Evolutionary conservation across 2,329 filamentous ascomycete genomes (phyloP).

Genomic region (Aspergillus nomiae): DNA sequence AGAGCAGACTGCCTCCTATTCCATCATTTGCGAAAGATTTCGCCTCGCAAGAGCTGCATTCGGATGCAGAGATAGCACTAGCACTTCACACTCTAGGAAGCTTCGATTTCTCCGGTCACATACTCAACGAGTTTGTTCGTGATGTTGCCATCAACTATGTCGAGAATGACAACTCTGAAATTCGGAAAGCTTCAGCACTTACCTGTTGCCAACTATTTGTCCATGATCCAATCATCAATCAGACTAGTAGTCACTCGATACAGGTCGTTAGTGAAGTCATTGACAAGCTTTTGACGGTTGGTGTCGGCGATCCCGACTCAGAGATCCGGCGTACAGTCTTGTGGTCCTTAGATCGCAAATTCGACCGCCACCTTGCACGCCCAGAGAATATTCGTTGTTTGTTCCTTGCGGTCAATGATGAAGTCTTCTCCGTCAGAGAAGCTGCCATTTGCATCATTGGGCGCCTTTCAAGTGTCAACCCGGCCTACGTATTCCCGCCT

Average conservation of each 20-base stretch:
- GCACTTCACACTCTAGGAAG: constrained; percentile 95
- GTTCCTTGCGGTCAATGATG: constrained; percentile 94
- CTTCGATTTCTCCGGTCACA: constrained; percentile 88
- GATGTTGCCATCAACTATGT: constrained; percentile 98
- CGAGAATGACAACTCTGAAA: constrained; percentile 91
- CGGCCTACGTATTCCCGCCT: constrained; percentile 95
- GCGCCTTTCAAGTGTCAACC: constrained; percentile 85
- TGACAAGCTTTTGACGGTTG: constrained; percentile 91
- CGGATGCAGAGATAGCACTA: constrained; percentile 84
- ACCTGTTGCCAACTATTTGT: constrained; percentile 98
- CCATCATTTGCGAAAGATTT: constrained; percentile 87
- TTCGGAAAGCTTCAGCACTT: constrained; percentile 88
- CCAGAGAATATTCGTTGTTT: constrained; percentile 95
- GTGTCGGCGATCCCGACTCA: constrained; percentile 86
- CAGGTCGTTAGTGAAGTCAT: constrained; percentile 98
- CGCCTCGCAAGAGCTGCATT: constrained; percentile 78
- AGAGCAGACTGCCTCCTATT: constrained; percentile 77
- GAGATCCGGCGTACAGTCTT: constrained; percentile 88
- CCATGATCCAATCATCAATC: constrained; percentile 94
- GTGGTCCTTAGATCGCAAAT: constrained; percentile 85
- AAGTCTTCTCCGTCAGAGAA: constrained; percentile 88
- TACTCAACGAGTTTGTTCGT: constrained; percentile 96
- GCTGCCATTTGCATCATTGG: constrained; percentile 96
- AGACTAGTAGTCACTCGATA: constrained; percentile 94
- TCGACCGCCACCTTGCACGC: constrained; percentile 94